These are phyloP conservation scores for Chaetomium strumarium DNA, from an alignment of 2,329 filamentous ascomycete genomes.

Conservation along the genomic window DNA sequence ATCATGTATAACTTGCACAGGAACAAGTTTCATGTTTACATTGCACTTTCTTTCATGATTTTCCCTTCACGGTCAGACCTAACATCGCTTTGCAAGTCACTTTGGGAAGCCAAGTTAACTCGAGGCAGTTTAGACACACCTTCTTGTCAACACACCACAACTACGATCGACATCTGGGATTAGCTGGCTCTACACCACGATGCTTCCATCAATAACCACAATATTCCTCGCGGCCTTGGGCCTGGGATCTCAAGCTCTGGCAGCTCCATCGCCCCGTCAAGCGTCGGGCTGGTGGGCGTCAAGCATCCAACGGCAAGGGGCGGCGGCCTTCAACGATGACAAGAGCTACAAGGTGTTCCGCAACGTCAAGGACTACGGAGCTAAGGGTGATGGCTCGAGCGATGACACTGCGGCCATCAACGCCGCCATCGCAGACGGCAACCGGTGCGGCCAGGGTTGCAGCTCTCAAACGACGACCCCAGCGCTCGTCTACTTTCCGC, in stretches of 20 bases:
- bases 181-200: constrained; percentile 36
- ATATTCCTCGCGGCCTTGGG: constrained; percentile 39
- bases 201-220: constrained; percentile 40
- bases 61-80: too few relatives aligned
- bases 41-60: too few relatives aligned
- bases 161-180: constrained; percentile 18
- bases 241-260: constrained; percentile 33
- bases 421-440: constrained; percentile 67
- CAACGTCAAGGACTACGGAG: constrained; percentile 72
- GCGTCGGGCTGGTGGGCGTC: constrained; percentile 64
- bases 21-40: too few relatives aligned
- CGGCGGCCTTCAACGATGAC: constrained; percentile 53
- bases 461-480: constrained; percentile 79
- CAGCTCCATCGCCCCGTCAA: constrained; percentile 28
- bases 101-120: constrained; percentile 7
- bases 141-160: constrained; percentile 5
- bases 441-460: constrained; percentile 74
- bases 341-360: constrained; percentile 65
- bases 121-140: background rate
- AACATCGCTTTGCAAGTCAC: background rate
- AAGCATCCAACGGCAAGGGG: constrained; percentile 62
- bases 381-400: constrained; percentile 59
- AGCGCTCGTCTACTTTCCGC: constrained; percentile 85
- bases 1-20: too few relatives aligned
- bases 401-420: constrained; percentile 93